Percentiles rank a stretch among this genome's conserved stretches.
Evolutionary conservation across 192 early-diverging fungal species (phyloP).

Genomic region (Geosiphon pyriformis): DNA sequence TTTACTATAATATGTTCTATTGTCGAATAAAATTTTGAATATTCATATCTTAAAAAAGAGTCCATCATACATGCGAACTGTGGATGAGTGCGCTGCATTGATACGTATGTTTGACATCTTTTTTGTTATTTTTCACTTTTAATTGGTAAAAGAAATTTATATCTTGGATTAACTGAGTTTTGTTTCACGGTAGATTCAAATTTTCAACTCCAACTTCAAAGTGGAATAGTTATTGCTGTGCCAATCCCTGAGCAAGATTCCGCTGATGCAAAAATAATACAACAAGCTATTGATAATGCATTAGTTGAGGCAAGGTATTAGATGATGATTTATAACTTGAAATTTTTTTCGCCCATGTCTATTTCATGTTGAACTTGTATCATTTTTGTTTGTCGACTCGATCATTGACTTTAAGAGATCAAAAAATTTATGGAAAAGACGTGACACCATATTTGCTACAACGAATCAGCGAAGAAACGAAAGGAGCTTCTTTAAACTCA

Average conservation of each 20-base stretch:
- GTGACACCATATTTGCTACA: slow-evolving; percentile 91
- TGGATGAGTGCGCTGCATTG: slow-evolving; percentile 47
- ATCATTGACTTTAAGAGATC: slow-evolving; percentile 31
- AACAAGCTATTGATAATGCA: slow-evolving; percentile 66
- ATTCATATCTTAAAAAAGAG: slow-evolving; percentile 35
- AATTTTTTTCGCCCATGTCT: too few species aligned
- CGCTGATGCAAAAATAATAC: slow-evolving; percentile 52
- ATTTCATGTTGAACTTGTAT: background rate
- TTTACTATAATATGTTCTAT: background rate
- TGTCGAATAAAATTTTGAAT: background rate
- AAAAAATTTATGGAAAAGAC: slow-evolving; percentile 76
- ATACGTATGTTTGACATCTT: slow-evolving; percentile 37
- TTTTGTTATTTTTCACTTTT: background rate
- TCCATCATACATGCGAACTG: slow-evolving; percentile 43
- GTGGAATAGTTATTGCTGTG: slow-evolving; percentile 82
- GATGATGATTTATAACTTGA: background rate
- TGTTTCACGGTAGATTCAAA: too few species aligned
- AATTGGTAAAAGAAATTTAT: background rate
- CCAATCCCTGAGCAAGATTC: slow-evolving; percentile 77
- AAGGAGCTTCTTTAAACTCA: slow-evolving; percentile 70
- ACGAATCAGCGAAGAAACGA: slow-evolving; percentile 76
- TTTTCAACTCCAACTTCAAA: slow-evolving; percentile 55
- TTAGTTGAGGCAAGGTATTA: slow-evolving; percentile 61
- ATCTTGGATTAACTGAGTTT: slow-evolving; percentile 13
- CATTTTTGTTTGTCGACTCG: background rate